phyloP scores from a whole-genome alignment of 768 basidiomycete genomes.

The Lentinula edodes region DNA sequence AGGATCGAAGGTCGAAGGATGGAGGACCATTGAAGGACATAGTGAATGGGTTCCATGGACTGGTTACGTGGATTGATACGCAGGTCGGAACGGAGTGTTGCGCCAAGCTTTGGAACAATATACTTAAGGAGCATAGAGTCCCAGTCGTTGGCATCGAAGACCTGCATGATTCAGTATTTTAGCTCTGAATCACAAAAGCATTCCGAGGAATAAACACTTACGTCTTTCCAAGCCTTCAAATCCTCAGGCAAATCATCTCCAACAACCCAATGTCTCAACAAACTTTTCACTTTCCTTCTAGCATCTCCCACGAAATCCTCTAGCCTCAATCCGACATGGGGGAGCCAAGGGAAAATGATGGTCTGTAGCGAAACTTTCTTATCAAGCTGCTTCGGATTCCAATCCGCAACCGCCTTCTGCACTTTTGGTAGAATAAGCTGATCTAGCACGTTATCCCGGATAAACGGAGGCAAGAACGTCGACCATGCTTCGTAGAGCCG shows the following conservation, averaged over 20 bases:
- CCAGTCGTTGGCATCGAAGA: slow-evolving; percentile 83
- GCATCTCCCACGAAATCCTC: slow-evolving; percentile 87
- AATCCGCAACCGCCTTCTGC: slow-evolving; percentile 74
- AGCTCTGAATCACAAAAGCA: neutral
- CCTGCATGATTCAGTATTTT: slow-evolving; percentile 28
- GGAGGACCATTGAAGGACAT: slow-evolving; percentile 71
- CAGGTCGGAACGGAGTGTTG: slow-evolving; percentile 78
- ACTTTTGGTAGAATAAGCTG: slow-evolving; percentile 95
- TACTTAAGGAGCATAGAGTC: slow-evolving; percentile 87
- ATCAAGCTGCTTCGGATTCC: slow-evolving; percentile 57
- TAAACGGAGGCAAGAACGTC: slow-evolving; percentile 80
- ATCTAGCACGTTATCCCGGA: slow-evolving; percentile 92
- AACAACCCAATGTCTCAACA: slow-evolving; percentile 71
- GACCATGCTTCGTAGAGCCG: slow-evolving; percentile 87
- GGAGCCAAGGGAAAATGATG: slow-evolving; percentile 95
- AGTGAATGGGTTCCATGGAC: slow-evolving; percentile 75
- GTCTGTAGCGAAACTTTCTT: slow-evolving; percentile 55
- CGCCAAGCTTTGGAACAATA: slow-evolving; percentile 86
- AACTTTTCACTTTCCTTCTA: slow-evolving; percentile 74
- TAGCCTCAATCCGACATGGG: slow-evolving; percentile 75
- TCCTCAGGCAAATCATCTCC: slow-evolving; percentile 74
- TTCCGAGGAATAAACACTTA: slow-evolving; percentile 26
- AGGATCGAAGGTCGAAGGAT: slow-evolving; percentile 75
- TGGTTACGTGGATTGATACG: slow-evolving; percentile 88
- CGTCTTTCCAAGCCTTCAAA: slow-evolving; percentile 76